Evolutionary conservation across 805 yeast genomes (phyloP).

Genomic region (Wickerhamomyces subpelliculosus): DNA sequence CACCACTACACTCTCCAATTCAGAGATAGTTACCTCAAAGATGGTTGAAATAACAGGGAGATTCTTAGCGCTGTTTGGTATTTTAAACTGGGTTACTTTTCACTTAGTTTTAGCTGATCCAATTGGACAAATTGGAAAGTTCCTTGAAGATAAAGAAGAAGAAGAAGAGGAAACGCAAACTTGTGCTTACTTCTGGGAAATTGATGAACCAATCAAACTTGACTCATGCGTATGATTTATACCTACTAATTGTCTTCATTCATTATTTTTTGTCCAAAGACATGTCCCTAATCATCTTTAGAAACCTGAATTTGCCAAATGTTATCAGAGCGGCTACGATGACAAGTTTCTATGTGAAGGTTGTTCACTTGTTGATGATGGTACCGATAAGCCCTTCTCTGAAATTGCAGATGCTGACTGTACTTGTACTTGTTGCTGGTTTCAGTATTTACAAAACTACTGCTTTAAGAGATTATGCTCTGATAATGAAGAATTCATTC

Average conservation of each 20-base stretch:
- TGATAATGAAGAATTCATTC: constrained; percentile 9
- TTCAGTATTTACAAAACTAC: constrained; percentile 17
- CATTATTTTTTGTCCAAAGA: no score
- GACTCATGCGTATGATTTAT: constrained; percentile 11
- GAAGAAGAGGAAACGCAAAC: no score
- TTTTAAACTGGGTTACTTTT: not conserved
- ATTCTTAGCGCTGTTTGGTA: no score
- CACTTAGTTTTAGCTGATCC: not conserved
- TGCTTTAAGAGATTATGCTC: constrained; percentile 18
- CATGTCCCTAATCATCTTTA: no score
- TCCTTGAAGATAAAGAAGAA: not conserved
- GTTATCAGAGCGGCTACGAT: constrained; percentile 16
- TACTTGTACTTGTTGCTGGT: constrained; percentile 19
- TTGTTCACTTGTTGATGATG: constrained; percentile 13
- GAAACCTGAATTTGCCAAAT: constrained; percentile 6
- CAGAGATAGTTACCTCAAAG: no score
- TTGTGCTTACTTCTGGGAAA: constrained; percentile 3
- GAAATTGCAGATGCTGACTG: constrained; percentile 14
- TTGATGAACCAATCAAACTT: constrained; percentile 6
- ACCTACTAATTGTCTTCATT: not conserved
- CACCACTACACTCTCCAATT: no score
- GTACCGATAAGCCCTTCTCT: not conserved
- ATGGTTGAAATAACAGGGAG: not conserved
- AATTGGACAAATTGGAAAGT: not conserved
- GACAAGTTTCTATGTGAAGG: constrained; percentile 21